Percentiles rank a stretch among this genome's conserved stretches.
Evolutionary conservation across 2,329 filamentous ascomycete genomes (phyloP).

Genomic region (Aspergillus hiratsukae): DNA sequence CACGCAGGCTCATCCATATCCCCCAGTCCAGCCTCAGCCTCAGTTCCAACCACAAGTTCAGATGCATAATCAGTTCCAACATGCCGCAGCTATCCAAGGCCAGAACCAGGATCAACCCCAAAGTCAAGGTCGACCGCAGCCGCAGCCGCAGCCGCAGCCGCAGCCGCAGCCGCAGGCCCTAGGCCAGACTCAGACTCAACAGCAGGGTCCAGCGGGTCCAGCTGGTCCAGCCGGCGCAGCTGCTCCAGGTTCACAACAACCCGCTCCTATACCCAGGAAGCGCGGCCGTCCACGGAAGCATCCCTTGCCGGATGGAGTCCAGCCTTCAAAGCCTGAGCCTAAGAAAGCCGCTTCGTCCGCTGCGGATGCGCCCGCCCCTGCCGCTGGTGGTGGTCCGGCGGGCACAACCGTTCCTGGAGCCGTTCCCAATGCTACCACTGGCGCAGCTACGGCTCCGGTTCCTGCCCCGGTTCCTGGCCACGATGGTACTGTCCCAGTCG

Average conservation of each 20-base stretch:
- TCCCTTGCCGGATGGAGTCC: slow-evolving; percentile 1
- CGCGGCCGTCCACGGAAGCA: slow-evolving; percentile 29
- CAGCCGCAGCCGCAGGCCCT: too few species aligned
- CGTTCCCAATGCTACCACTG: background rate
- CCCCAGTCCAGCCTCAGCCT: background rate
- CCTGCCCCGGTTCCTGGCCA: slow-evolving; percentile 7
- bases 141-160: too few species aligned
- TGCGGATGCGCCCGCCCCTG: background rate
- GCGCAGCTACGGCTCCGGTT: background rate
- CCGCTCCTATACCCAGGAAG: slow-evolving; percentile 15
- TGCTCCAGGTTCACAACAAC: slow-evolving; percentile 1
- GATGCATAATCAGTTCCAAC: background rate
- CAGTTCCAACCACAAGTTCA: background rate
- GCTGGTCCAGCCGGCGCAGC: slow-evolving; percentile 2
- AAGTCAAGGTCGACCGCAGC: slow-evolving; percentile 15
- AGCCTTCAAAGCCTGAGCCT: slow-evolving; percentile 14
- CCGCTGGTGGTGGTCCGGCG: background rate
- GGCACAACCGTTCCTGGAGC: background rate
- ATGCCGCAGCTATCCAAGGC: background rate
- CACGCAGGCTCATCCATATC: background rate
- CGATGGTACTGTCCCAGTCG: slow-evolving; percentile 12
- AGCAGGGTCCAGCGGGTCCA: background rate
- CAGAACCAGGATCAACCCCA: background rate
- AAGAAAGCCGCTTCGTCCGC: slow-evolving; percentile 9
- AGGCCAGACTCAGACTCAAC: slow-evolving; percentile 5